These are phyloP conservation scores for Ascocoryne sarcoides DNA, from an alignment of 2,329 filamentous ascomycete species.

Conservation along the genomic window DNA sequence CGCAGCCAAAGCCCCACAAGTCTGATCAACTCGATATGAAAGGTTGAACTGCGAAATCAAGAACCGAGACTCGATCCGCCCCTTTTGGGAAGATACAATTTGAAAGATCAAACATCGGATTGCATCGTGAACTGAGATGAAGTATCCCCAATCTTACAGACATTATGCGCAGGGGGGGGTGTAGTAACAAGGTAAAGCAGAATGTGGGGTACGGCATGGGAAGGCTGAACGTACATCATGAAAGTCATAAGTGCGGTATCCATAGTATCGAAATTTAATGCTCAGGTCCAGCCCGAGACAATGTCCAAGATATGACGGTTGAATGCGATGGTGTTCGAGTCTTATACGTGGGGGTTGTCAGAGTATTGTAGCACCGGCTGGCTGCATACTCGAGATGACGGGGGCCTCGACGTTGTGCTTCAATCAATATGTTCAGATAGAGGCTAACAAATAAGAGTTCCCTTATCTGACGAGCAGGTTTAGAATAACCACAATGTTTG, in stretches of 20 bases:
- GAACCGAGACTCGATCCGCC: not conserved
- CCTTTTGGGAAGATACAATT: not conserved
- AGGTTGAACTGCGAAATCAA: not conserved
- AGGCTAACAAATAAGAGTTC: not conserved
- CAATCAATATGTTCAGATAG: not conserved
- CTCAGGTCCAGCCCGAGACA: not conserved
- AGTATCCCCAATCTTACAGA: not conserved
- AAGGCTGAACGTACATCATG: conserved; percentile 3
- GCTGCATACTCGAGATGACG: not conserved
- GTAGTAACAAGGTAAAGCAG: not conserved
- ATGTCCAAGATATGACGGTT: not conserved
- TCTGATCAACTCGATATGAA: not conserved
- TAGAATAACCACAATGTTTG: not conserved
- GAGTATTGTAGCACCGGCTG: not conserved
- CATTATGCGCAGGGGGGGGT: not conserved
- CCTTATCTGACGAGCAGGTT: not conserved
- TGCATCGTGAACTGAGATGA: not conserved
- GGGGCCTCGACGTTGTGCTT: not conserved
- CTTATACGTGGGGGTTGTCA: not conserved
- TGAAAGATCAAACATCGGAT: not conserved
- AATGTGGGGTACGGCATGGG: not conserved
- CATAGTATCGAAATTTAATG: conserved; percentile 1
- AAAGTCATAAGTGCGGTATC: conserved; percentile 6
- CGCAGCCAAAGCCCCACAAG: not conserved
- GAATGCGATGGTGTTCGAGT: not conserved